These are phyloP conservation scores for Fusarium acutatum DNA, from an alignment of 2,329 filamentous ascomycete genomes.

Conservation along the genomic window DNA sequence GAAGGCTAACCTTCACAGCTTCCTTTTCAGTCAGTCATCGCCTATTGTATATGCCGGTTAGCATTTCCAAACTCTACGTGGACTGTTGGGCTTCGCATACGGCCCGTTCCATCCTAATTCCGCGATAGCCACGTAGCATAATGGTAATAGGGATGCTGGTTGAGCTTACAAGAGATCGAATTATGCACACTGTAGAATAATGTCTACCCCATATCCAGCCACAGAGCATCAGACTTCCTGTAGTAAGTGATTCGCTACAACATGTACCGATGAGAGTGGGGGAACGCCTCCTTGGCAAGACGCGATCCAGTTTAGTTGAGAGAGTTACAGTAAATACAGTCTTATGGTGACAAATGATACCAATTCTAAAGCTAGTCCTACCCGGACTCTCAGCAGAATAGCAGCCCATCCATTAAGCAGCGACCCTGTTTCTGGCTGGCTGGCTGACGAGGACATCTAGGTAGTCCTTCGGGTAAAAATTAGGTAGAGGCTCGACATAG, in stretches of 20 bases:
- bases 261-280: background rate
- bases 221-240: background rate
- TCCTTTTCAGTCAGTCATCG: background rate
- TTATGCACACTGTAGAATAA: accelerated
- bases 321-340: background rate
- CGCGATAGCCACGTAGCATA: background rate
- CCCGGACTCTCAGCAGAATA: background rate
- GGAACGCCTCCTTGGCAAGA: background rate
- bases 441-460: background rate
- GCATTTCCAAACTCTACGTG: background rate
- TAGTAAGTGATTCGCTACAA: background rate
- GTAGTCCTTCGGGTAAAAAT: background rate
- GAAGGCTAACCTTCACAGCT: accelerated
- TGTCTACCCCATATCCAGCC: background rate
- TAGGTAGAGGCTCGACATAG: background rate
- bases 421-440: accelerated
- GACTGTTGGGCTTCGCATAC: accelerated
- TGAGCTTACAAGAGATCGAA: background rate
- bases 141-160: background rate
- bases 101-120: background rate
- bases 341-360: background rate
- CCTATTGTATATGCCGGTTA: background rate
- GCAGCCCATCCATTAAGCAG: background rate
- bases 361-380: background rate
- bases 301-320: background rate